Base-by-base conservation (phyloP, 192 early-diverging fungal genomes). In the Podila verticillata region DNA sequence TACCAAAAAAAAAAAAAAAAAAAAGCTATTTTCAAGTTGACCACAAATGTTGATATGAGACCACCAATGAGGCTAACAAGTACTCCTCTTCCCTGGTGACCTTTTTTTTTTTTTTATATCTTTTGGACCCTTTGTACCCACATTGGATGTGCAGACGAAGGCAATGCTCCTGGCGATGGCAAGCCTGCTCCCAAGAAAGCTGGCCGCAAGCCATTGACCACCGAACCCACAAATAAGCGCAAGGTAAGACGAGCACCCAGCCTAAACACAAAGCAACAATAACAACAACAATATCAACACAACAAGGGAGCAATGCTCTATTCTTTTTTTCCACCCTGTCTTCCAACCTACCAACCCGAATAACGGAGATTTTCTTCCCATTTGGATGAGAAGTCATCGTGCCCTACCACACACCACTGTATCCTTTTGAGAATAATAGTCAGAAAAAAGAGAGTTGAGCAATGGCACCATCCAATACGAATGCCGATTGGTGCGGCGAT, bases 141-240 rank as follows among this genome's bases (percentile, higher is more conserved):
- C 30, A 32, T 39, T 58, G 19, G 8, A 13, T 30, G 20, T 39
- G 26, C 61, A 80, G 77, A 80, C 57, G 77, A 80, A 39, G 70
- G 70, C 9, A 65, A 68, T 57, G 70, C 70, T 17, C 60, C 70
- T 12, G 66, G 70, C 5, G 84, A 85, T 28, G 84, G 86, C 56
- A 83, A 82, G 49, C 84, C 82, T 39, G 85, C 83, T 57, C 71
- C 73, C n/a, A 89, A 87, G 65, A 88, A 87, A 51, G 86, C 91
- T 19, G 91, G 91, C 9, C 74, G 91, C 51, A 91, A 91, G 71
- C 89, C 89, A 13, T 84, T 92, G 35, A 87, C 83, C 3, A 89
- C 87, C 19, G 88, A 88, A 62, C 88, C 77, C 13, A 80, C 77
- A 49, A 80, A 80, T 56, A 80, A 80, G 61, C 69, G 77, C 61